Conservation (phyloP, 345 rosid species). For the Arabidopsis thaliana region DNA sequence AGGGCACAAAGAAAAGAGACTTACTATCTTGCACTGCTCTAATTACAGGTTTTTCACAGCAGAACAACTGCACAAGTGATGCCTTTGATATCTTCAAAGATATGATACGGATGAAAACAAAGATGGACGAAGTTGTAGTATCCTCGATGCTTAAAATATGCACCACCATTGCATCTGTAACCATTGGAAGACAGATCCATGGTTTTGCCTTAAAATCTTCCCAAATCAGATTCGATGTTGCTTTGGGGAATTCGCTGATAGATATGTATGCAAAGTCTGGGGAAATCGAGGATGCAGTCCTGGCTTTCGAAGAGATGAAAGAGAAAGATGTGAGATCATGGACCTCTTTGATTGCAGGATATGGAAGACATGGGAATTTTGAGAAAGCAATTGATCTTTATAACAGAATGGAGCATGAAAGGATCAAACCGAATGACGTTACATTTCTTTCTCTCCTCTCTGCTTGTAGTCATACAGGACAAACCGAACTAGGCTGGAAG, state of each 20-base stretch:
- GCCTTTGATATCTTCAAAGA: constrained; percentile 65
- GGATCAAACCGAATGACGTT: constrained; percentile 63
- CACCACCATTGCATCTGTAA: constrained; percentile 55
- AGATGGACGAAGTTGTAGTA: constrained; percentile 61
- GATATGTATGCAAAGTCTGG: constrained; percentile 87
- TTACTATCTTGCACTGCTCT: constrained; percentile 66
- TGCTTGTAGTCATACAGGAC: constrained; percentile 76
- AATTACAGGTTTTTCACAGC: constrained; percentile 59
- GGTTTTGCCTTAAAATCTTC: constrained; percentile 56
- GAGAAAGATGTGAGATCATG: constrained; percentile 70
- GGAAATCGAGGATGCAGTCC: constrained; percentile 60
- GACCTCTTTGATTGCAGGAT: constrained; percentile 75
- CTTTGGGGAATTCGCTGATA: constrained; percentile 66
- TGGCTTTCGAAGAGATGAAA: constrained; percentile 56
- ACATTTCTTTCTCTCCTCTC: constrained; percentile 71
- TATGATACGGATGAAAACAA: constrained; percentile 48
- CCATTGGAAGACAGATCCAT: constrained; percentile 73
- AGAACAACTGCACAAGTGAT: constrained; percentile 36
- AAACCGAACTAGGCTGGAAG: constrained; percentile 60
- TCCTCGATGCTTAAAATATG: constrained; percentile 68
- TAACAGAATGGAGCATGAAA: constrained; percentile 59
- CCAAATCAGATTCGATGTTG: constrained; percentile 53
- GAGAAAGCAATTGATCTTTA: constrained; percentile 61
- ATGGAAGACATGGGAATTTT: constrained; percentile 67
- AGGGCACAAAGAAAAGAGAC: constrained; percentile 52